phyloP scores from a whole-genome alignment of 352 stramenopile species.

The Phytophthora kernoviae region DNA sequence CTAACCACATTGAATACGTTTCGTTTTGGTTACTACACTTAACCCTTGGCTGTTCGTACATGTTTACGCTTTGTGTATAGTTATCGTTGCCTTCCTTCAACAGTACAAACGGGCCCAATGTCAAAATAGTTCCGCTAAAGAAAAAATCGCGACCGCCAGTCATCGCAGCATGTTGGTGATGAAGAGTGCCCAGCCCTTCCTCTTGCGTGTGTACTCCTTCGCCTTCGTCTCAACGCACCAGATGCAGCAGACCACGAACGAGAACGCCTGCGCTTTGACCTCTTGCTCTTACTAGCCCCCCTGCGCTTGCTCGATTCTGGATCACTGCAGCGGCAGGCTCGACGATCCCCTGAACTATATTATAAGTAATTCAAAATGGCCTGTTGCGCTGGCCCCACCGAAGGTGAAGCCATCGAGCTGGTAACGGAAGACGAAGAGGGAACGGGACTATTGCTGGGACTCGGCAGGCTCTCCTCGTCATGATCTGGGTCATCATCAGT shows the following conservation, averaged over 20 bases:
- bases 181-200: conserved; percentile 14
- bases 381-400: conserved; percentile 25
- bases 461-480: conserved; percentile 59
- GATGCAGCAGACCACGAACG: neutral
- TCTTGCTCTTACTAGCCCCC: conserved; percentile 2
- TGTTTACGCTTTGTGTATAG: conserved; percentile 17
- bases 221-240: neutral
- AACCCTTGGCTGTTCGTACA: conserved; percentile 6
- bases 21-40: conserved; percentile 15
- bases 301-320: neutral
- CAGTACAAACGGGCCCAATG: conserved; percentile 11
- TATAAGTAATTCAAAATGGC: conserved; percentile 76
- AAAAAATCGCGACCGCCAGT: conserved; percentile 23
- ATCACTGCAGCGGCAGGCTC: conserved; percentile 11
- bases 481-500: conserved; percentile 62
- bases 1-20: too few relatives aligned
- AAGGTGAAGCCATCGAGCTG: conserved; percentile 20
- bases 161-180: conserved; percentile 6
- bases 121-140: conserved; percentile 18
- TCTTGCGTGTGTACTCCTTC: conserved; percentile 4
- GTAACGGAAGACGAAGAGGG: conserved; percentile 22
- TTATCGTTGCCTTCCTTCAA: conserved; percentile 7
- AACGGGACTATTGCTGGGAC: conserved; percentile 28
- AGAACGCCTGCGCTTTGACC: neutral
- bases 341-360: conserved; percentile 28